phyloP scores from a whole-genome alignment of 2,329 filamentous ascomycete species.

The Epichloe baconii region DNA sequence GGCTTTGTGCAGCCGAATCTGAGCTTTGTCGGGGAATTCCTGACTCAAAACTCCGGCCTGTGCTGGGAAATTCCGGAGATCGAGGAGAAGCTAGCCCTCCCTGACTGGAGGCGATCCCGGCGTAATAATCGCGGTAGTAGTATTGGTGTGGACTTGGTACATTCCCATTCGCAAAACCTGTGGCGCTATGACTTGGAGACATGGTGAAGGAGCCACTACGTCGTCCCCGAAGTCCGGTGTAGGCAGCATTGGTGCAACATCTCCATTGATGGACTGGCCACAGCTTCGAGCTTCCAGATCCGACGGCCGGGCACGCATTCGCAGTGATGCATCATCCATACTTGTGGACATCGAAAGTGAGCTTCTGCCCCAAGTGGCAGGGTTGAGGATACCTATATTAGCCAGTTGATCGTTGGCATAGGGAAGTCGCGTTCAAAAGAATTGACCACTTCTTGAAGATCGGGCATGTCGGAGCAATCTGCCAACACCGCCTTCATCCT shows the following conservation, averaged over 20 bases:
- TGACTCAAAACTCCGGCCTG: slow-evolving; percentile 47
- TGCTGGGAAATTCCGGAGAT: slow-evolving; percentile 41
- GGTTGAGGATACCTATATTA: slow-evolving; percentile 67
- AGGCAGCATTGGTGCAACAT: slow-evolving; percentile 48
- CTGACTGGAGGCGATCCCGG: slow-evolving; percentile 25
- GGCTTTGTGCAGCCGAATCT: slow-evolving; percentile 32
- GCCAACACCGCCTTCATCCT: slow-evolving; percentile 68
- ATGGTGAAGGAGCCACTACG: slow-evolving; percentile 54
- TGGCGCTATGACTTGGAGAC: slow-evolving; percentile 34
- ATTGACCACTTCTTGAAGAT: slow-evolving; percentile 59
- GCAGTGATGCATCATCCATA: slow-evolving; percentile 36
- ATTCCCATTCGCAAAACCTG: slow-evolving; percentile 7
- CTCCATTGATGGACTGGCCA: slow-evolving; percentile 48
- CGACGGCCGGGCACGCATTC: slow-evolving; percentile 33
- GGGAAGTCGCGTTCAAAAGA: slow-evolving; percentile 66
- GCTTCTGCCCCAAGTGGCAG: slow-evolving; percentile 45
- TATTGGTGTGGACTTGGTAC: slow-evolving; percentile 39
- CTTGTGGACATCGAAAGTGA: slow-evolving; percentile 47
- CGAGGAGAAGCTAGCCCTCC: slow-evolving; percentile 46
- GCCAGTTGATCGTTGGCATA: slow-evolving; percentile 61
- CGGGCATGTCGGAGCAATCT: slow-evolving; percentile 46
- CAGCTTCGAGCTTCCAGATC: slow-evolving; percentile 41
- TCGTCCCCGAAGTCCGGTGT: slow-evolving; percentile 53
- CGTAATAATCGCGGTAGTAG: slow-evolving; percentile 43
- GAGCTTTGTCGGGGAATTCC: slow-evolving; percentile 37